These are phyloP conservation scores for Aphanoascus verrucosus DNA, from an alignment of 2,329 filamentous ascomycete species.

Conservation along the genomic window DNA sequence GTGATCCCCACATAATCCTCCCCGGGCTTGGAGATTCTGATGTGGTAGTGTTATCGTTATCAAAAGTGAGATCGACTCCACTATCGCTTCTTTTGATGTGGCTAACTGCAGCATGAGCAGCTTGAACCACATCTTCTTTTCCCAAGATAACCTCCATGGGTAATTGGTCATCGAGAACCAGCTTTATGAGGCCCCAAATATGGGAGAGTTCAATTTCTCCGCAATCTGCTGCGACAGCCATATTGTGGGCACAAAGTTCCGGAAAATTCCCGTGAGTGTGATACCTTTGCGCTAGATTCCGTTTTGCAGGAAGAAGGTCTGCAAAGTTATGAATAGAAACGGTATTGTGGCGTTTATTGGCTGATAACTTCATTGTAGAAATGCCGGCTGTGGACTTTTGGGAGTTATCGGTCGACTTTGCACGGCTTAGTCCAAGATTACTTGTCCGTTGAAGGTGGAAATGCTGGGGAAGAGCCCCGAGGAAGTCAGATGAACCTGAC, in stretches of 20 bases:
- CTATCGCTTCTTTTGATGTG: slow-evolving; percentile 32
- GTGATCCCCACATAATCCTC: slow-evolving; percentile 46
- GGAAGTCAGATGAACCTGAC: slow-evolving; percentile 35
- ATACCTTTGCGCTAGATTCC: slow-evolving; percentile 66
- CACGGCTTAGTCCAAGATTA: slow-evolving; percentile 46
- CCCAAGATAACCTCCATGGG: slow-evolving; percentile 47
- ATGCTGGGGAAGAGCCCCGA: slow-evolving; percentile 38
- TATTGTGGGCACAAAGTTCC: slow-evolving; percentile 78
- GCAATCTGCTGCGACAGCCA: slow-evolving; percentile 59
- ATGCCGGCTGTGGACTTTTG: slow-evolving; percentile 46
- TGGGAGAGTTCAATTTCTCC: slow-evolving; percentile 62
- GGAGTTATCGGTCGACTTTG: slow-evolving; percentile 38
- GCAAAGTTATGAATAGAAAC: slow-evolving; percentile 63
- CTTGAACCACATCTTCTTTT: slow-evolving; percentile 54
- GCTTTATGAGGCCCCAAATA: slow-evolving; percentile 70
- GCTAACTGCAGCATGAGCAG: slow-evolving; percentile 53
- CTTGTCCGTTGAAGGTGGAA: slow-evolving; percentile 42
- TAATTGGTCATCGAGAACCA: slow-evolving; percentile 67
- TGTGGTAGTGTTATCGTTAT: slow-evolving; percentile 10
- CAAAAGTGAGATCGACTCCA: slow-evolving; percentile 25
- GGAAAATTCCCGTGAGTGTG: slow-evolving; percentile 70
- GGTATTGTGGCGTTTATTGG: slow-evolving; percentile 50
- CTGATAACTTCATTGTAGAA: slow-evolving; percentile 39
- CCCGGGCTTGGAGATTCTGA: not conserved
- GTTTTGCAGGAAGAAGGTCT: slow-evolving; percentile 65